A percentile compares a stretch with the other conserved stretches of the same genome.
Evolutionary conservation across 139 green algal species (phyloP).

Genomic region (Eudorina sp.): DNA sequence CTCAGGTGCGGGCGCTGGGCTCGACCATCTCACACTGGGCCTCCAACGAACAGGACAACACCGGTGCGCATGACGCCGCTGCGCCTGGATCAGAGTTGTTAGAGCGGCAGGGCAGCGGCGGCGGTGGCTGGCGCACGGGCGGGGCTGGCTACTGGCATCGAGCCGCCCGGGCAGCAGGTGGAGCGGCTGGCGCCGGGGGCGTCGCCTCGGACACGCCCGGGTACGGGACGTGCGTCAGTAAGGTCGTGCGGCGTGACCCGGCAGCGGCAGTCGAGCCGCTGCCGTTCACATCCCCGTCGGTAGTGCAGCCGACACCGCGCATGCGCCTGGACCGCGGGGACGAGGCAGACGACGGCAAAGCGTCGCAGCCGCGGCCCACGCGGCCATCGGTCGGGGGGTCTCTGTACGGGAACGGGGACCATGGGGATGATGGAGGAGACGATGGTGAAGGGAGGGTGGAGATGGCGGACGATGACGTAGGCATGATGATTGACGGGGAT

Average conservation of each 20-base stretch:
- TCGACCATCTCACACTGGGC: conserved; percentile 17
- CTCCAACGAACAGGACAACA: not conserved
- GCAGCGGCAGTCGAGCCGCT: not conserved
- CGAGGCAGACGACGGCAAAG: too few relatives aligned
- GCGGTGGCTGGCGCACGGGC: not conserved
- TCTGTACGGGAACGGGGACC: not conserved
- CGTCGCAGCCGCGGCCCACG: too few relatives aligned
- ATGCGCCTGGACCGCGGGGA: not conserved
- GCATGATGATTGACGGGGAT: too few relatives aligned
- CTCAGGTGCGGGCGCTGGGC: not conserved
- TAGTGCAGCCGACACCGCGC: conserved; percentile 1
- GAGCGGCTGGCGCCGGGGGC: not conserved
- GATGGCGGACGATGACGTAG: too few relatives aligned
- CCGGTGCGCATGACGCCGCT: not conserved
- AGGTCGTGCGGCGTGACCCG: not conserved
- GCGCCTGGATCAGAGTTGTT: not conserved
- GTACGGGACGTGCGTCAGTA: conserved; percentile 3
- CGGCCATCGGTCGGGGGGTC: not conserved
- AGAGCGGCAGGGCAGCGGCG: not conserved
- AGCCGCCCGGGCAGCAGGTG: not conserved
- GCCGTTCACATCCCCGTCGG: not conserved
- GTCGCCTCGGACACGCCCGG: not conserved
- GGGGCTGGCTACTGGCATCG: not conserved
- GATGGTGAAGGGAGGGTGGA: too few relatives aligned
- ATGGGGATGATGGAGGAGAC: not conserved